Conservation (phyloP, 208 protist genomes). For the Wallacemonas sp. region DNA sequence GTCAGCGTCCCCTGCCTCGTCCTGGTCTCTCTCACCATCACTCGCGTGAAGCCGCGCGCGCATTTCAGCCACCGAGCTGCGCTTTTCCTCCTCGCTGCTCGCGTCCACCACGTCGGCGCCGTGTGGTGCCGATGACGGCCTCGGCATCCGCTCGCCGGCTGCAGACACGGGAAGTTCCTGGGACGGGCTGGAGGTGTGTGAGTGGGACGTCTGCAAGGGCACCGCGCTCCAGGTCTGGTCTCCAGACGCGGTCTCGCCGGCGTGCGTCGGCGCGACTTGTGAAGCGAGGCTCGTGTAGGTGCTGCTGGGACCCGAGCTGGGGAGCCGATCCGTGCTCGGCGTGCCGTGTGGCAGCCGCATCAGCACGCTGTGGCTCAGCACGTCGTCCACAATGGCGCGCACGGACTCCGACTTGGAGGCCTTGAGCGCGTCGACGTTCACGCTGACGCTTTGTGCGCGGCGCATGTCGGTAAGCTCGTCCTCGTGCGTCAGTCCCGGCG, state of each 20-base stretch:
- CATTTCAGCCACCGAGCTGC: too few relatives aligned
- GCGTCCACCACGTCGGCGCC: too few relatives aligned
- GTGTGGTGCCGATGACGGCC: too few relatives aligned
- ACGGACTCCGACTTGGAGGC: constrained; percentile 29
- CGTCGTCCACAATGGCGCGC: constrained; percentile 54
- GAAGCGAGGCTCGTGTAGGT: background rate
- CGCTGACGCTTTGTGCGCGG: background rate
- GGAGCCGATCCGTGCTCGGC: background rate
- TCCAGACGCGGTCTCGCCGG: background rate
- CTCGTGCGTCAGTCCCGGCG: too few relatives aligned
- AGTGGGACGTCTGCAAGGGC: too few relatives aligned
- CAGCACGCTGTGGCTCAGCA: constrained; percentile 65
- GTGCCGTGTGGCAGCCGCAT: constrained; percentile 28
- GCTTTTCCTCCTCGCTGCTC: too few relatives aligned
- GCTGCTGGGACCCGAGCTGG: background rate
- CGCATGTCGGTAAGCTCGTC: background rate
- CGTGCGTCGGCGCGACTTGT: background rate
- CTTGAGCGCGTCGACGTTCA: constrained; percentile 11
- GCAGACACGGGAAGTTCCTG: too few relatives aligned
- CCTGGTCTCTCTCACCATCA: background rate
- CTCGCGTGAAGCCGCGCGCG: too few relatives aligned
- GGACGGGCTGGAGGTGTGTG: too few relatives aligned
- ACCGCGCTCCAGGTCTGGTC: too few relatives aligned
- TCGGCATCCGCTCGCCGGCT: too few relatives aligned
- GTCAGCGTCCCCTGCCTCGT: background rate